Evolutionary conservation across 495 filamentous ascomycete species (phyloP), one percentile per base, ranked within the genome.

Genomic region (Tuber calosporum): DNA sequence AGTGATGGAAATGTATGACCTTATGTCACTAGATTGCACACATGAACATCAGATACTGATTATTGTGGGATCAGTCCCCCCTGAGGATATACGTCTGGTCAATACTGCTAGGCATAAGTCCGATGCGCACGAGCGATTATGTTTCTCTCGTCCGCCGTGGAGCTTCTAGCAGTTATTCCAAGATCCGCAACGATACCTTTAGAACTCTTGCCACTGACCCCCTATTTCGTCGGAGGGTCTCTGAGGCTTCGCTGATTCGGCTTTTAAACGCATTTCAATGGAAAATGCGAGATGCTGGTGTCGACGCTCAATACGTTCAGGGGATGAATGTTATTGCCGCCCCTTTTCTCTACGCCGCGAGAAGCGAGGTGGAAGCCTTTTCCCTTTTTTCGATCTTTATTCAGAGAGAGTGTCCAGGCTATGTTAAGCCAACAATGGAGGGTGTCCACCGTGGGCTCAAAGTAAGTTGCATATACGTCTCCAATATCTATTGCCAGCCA

Each of bases 241-340:
- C 92, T 42, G 96, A 98, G 82, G 95, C 96, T 38, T 96, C 92
- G 81, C 85, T 99, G 26, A 97, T 97, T 68, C 92, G 95, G 19
- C 86, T 99, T 1, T 86, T 99, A n/a, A 99, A 99, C 79, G 95
- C 95, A 38, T 88, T 97, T 41, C 94, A 94, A 67, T 98, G 96
- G 95, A 92, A 88, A 74, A 86, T 98, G 40, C 89, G 93, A 77
- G 96, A 99, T 84, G 87, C 89, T 0, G 87, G 87, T 40, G 85
- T 86, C 75, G 86, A 84, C n/a, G 81, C 83, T 19, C 79, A 82
- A 66, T 99, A 99, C 82, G 96, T 98, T 7, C 95, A 99, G 82
- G 95, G 95, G 73, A 98, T 99, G 95, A 99, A 98, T 81, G 94
- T 98, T n/a, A 88, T 99, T n/a, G 94, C 92, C 45, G 95, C 95